phyloP scores from a whole-genome alignment of 1,284 basidiomycete genomes.

The Crocinoboletus sp. region DNA sequence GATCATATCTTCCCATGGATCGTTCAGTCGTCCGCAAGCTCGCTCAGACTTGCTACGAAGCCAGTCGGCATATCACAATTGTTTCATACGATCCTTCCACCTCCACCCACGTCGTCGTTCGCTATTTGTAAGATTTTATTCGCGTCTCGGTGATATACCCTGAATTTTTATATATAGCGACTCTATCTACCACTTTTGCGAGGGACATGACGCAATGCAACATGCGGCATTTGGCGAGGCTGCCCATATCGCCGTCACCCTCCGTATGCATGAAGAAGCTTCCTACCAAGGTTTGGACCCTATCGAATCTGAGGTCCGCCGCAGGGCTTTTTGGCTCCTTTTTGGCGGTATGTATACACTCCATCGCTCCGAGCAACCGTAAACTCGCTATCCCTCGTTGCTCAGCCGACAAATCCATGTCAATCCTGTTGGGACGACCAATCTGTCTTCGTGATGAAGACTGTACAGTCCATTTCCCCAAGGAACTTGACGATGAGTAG shows the following conservation, averaged over 20 bases:
- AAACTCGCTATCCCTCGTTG: not conserved
- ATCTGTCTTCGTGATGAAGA: slow-evolving; percentile 83
- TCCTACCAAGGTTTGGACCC: slow-evolving; percentile 77
- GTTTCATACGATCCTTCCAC: slow-evolving; percentile 79
- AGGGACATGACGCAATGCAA: slow-evolving; percentile 82
- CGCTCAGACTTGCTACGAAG: slow-evolving; percentile 74
- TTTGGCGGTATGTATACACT: slow-evolving; percentile 62
- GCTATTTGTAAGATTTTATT: slow-evolving; percentile 65
- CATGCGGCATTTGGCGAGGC: slow-evolving; percentile 82
- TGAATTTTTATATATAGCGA: slow-evolving; percentile 47
- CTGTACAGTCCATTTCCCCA: slow-evolving; percentile 81
- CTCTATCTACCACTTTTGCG: slow-evolving; percentile 79
- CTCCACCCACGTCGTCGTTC: slow-evolving; percentile 74
- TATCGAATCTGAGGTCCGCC: slow-evolving; percentile 78
- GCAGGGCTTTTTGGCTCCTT: slow-evolving; percentile 81
- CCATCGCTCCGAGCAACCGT: slow-evolving; percentile 3
- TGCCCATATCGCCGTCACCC: slow-evolving; percentile 73
- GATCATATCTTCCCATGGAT: slow-evolving; percentile 79
- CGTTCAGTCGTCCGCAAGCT: slow-evolving; percentile 70
- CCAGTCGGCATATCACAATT: slow-evolving; percentile 72
- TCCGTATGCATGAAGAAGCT: slow-evolving; percentile 79
- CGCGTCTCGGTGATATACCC: slow-evolving; percentile 8
- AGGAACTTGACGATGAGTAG: slow-evolving; percentile 84
- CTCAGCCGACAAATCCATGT: slow-evolving; percentile 84
- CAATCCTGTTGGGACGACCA: slow-evolving; percentile 73